These are phyloP conservation scores for Mycena latifolia DNA, from an alignment of 768 basidiomycete genomes.

Conservation along the genomic window DNA sequence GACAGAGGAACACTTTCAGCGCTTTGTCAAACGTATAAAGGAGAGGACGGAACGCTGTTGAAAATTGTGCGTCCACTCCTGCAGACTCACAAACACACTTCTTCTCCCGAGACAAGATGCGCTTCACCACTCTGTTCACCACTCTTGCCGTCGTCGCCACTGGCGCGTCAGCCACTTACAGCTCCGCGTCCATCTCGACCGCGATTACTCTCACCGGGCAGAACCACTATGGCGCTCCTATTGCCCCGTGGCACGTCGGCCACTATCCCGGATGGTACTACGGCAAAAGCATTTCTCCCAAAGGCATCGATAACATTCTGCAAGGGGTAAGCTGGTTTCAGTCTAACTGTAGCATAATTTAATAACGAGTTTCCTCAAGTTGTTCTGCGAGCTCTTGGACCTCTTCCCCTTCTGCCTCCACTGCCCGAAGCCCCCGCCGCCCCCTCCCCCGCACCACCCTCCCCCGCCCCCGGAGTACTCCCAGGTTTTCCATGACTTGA, in stretches of 20 bases:
- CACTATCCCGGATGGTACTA: slow-evolving; percentile 54
- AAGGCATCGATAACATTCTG: slow-evolving; percentile 5
- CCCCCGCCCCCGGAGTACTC: slow-evolving; percentile 41
- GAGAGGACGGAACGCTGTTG: neutral
- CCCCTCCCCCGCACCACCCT: slow-evolving; percentile 35
- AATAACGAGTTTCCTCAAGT: too few relatives aligned
- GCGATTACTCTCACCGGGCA: slow-evolving; percentile 18
- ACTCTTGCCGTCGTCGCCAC: slow-evolving; percentile 20
- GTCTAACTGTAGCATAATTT: neutral
- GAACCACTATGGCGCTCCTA: slow-evolving; percentile 50
- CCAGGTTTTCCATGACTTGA: slow-evolving; percentile 44
- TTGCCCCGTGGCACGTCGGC: slow-evolving; percentile 47
- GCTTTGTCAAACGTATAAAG: slow-evolving; percentile 24
- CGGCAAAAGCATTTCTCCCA: slow-evolving; percentile 37
- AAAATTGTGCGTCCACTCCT: slow-evolving; percentile 22
- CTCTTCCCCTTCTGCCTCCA: slow-evolving; percentile 42
- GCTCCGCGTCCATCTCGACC: slow-evolving; percentile 4
- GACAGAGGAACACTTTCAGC: slow-evolving; percentile 9
- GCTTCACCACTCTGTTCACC: slow-evolving; percentile 29
- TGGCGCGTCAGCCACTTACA: slow-evolving; percentile 20
- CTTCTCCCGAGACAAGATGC: slow-evolving; percentile 24
- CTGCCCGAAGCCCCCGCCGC: slow-evolving; percentile 39
- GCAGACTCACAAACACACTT: slow-evolving; percentile 17
- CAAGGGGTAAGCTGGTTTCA: slow-evolving; percentile 2
- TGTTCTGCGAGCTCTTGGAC: slow-evolving; percentile 40